These are phyloP conservation scores for Excoecaria cochinchinensis DNA, from an alignment of 345 rosid genomes.

Conservation along the genomic window DNA sequence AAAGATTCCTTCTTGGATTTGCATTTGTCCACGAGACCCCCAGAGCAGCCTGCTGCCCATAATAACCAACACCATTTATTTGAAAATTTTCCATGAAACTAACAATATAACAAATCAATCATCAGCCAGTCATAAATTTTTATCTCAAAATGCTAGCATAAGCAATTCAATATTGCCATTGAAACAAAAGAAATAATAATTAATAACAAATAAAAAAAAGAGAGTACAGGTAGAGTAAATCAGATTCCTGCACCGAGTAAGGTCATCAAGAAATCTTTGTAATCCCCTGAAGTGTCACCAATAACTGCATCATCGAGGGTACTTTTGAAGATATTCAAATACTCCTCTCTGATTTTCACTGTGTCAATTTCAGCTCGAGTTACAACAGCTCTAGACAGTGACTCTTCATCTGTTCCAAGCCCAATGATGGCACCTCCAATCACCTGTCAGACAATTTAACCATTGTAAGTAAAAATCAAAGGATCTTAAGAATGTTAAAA, in stretches of 20 bases:
- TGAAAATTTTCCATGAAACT: too few relatives aligned
- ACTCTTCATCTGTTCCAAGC: conserved; percentile 87
- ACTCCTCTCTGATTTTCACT: conserved; percentile 66
- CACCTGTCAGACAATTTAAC: conserved; percentile 41
- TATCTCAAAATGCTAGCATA: not conserved
- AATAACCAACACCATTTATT: too few relatives aligned
- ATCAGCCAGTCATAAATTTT: too few relatives aligned
- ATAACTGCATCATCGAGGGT: conserved; percentile 58
- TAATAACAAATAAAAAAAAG: not conserved
- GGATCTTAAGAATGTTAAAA: not conserved
- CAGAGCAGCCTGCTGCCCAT: too few relatives aligned
- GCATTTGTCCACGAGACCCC: too few relatives aligned
- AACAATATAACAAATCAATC: too few relatives aligned
- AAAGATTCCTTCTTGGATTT: too few relatives aligned
- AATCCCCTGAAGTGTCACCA: conserved; percentile 73
- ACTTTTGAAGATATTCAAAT: conserved; percentile 45
- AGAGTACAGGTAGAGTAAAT: conserved; percentile 17
- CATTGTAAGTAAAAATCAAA: not conserved
- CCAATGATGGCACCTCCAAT: conserved; percentile 55
- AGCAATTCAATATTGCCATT: not conserved
- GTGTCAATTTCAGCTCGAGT: conserved; percentile 74
- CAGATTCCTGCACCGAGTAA: conserved; percentile 57
- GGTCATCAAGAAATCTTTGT: conserved; percentile 56
- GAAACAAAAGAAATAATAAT: too few relatives aligned
- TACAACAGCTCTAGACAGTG: conserved; percentile 72